A percentile compares a stretch with the other conserved stretches of the same genome.
These are phyloP conservation scores for Hondaea fermentalgiana DNA, from an alignment of 108 stramenopile genomes.

Conservation along the genomic window DNA sequence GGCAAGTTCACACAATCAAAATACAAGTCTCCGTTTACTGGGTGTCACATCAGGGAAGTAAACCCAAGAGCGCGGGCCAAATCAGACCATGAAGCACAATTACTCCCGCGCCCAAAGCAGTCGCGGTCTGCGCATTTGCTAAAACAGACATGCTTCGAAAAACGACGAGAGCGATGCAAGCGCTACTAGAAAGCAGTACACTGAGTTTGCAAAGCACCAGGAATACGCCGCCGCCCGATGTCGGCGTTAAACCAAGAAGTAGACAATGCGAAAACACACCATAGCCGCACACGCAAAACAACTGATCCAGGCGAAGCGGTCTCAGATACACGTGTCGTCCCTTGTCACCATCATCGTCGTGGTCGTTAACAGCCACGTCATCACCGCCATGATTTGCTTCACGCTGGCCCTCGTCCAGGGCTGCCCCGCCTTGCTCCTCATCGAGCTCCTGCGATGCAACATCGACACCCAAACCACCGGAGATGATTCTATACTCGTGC, in stretches of 20 bases:
- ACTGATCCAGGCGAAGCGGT: neutral
- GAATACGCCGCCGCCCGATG: neutral
- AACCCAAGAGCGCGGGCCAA: neutral
- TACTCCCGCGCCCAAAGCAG: neutral
- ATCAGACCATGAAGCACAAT: neutral
- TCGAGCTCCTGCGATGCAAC: no score
- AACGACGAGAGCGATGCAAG: neutral
- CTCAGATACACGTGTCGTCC: neutral
- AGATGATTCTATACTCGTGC: neutral
- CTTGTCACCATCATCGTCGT: neutral
- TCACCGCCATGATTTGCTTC: neutral
- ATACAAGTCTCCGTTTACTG: no score
- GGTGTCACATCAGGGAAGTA: no score
- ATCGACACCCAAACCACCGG: no score
- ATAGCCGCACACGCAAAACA: neutral
- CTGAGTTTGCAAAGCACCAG: neutral
- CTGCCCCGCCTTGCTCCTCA: neutral
- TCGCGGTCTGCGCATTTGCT: neutral
- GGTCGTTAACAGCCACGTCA: neutral
- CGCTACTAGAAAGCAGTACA: neutral
- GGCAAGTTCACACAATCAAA: no score
- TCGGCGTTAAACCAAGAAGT: neutral
- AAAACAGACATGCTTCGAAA: neutral
- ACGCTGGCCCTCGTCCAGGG: neutral
- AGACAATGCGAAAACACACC: neutral